Evolutionary conservation across 352 stramenopile genomes (phyloP).

Genomic region (Phytopythium vexans): DNA sequence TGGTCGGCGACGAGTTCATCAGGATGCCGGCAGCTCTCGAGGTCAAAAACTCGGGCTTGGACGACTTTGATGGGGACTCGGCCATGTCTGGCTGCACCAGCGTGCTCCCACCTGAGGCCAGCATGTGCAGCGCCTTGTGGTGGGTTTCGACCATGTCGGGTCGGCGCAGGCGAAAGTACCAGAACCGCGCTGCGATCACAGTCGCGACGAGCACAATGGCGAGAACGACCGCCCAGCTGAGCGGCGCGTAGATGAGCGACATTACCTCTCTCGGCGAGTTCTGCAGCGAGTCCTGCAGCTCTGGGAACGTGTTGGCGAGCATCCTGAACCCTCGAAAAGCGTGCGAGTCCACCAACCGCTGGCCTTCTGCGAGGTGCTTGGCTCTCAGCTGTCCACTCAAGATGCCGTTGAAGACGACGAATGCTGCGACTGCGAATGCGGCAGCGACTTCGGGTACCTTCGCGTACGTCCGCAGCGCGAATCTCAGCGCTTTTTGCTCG

Average conservation of each 20-base stretch:
- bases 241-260: slow-evolving; percentile 15
- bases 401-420: slow-evolving; percentile 6
- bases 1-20: slow-evolving; percentile 21
- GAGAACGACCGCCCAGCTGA: slow-evolving; percentile 12
- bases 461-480: slow-evolving; percentile 31
- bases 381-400: slow-evolving; percentile 3
- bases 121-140: slow-evolving; percentile 5
- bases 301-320: slow-evolving; percentile 23
- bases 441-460: slow-evolving; percentile 26
- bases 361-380: slow-evolving; percentile 9
- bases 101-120: slow-evolving; percentile 7
- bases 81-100: slow-evolving; percentile 13
- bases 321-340: slow-evolving; percentile 17
- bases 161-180: slow-evolving; percentile 10
- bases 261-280: slow-evolving; percentile 9
- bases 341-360: slow-evolving; percentile 14
- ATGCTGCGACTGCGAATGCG: slow-evolving; percentile 8
- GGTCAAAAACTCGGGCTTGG: slow-evolving; percentile 5
- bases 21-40: slow-evolving; percentile 15
- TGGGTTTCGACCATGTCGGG: slow-evolving; percentile 9
- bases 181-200: slow-evolving; percentile 17
- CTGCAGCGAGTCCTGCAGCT: slow-evolving; percentile 11
- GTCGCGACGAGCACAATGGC: slow-evolving; percentile 14
- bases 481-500: slow-evolving; percentile 22
- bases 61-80: slow-evolving; percentile 7